Percentiles rank a stretch among this genome's conserved stretches.
phyloP scores from a whole-genome alignment of 2,329 filamentous ascomycete genomes.

The Lasiodiplodia citricola region DNA sequence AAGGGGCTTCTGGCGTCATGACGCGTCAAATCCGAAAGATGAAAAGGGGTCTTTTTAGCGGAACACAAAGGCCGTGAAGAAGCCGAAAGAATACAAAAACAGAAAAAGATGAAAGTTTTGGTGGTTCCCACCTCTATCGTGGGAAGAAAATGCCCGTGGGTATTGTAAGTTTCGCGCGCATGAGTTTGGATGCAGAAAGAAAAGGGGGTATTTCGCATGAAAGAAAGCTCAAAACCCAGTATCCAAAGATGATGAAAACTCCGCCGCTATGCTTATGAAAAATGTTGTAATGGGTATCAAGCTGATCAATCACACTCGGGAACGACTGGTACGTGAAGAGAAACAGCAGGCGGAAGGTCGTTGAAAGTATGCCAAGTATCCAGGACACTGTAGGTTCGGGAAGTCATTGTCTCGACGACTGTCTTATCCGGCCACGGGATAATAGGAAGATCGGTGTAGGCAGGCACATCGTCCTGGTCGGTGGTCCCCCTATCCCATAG shows the following conservation, averaged over 20 bases:
- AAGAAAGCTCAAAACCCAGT: constrained; percentile 10
- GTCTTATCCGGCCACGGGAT: constrained; percentile 17
- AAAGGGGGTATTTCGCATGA: constrained; percentile 24
- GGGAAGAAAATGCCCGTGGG: constrained; percentile 4
- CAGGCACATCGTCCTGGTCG: constrained; percentile 12
- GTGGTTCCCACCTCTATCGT: background rate
- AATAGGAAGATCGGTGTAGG: constrained; percentile 2
- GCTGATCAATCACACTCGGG: constrained; percentile 4
- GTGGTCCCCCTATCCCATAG: constrained; percentile 17
- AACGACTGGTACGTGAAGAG: constrained; percentile 2
- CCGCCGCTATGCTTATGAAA: constrained; percentile 25
- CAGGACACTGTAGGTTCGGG: constrained; percentile 20
- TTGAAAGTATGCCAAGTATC: constrained; percentile 25
- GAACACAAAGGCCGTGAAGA: background rate
- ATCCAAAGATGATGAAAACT: constrained; percentile 23
- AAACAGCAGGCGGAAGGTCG: constrained; percentile 24
- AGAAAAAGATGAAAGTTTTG: background rate
- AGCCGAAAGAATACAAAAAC: background rate
- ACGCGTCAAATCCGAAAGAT: constrained; percentile 1
- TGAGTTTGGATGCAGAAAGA: constrained; percentile 9
- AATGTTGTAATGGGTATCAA: constrained; percentile 22
- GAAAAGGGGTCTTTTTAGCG: background rate
- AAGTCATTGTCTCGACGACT: constrained; percentile 10
- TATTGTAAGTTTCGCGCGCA: constrained; percentile 1
- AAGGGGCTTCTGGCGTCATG: background rate